Evolutionary conservation across 148 eudicot species (phyloP).

Genomic region (Amaranthus hypochondriacus): DNA sequence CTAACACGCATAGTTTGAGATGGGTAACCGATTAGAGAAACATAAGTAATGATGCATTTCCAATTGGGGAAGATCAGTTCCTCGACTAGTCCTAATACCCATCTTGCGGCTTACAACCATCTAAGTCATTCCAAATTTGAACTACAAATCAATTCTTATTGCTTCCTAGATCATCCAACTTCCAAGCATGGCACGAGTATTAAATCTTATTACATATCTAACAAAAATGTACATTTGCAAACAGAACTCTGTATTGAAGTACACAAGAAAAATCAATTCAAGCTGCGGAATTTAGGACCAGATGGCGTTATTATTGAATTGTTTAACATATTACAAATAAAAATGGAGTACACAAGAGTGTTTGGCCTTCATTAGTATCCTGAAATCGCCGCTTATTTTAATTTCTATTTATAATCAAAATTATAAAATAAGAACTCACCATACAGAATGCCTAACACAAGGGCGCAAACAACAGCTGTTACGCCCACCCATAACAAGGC

Average conservation of each 20-base stretch:
- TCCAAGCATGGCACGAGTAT: background rate
- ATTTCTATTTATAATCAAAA: no score
- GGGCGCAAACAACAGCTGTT: conserved; percentile 71
- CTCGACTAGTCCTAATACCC: background rate
- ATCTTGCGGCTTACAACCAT: background rate
- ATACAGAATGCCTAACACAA: conserved; percentile 86
- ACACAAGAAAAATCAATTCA: background rate
- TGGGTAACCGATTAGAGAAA: background rate
- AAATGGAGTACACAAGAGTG: no score
- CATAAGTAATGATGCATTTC: background rate
- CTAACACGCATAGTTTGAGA: background rate
- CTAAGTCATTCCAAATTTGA: background rate
- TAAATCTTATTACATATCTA: background rate
- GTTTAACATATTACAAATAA: no score
- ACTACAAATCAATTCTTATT: background rate
- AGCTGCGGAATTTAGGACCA: no score
- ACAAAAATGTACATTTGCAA: background rate
- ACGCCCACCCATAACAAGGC: conserved; percentile 68
- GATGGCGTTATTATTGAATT: no score
- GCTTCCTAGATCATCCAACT: background rate
- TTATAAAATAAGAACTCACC: conserved; percentile 40
- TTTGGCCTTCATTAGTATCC: no score
- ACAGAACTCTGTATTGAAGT: background rate
- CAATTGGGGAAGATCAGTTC: background rate
- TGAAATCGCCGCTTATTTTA: no score